Evolutionary conservation across 2,329 filamentous ascomycete species (phyloP).

Genomic region (Trichoderma guizhouense): DNA sequence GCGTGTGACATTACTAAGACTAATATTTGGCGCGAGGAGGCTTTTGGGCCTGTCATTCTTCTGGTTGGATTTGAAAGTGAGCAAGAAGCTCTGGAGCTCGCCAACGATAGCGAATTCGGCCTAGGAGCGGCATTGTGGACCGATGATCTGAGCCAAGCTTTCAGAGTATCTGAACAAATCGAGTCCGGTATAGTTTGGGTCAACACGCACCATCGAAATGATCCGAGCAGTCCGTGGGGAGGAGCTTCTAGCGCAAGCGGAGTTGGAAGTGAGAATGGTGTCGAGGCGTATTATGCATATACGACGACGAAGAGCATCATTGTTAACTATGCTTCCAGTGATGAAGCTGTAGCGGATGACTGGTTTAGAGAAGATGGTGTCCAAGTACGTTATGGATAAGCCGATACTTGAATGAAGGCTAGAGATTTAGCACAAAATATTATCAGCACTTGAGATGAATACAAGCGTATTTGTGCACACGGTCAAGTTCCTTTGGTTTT

Average conservation of each 20-base stretch:
- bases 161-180: constrained; percentile 68
- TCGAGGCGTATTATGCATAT: constrained; percentile 60
- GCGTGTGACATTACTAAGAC: constrained; percentile 61
- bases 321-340: constrained; percentile 61
- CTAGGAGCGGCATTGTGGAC: constrained; percentile 78
- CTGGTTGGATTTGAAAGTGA: constrained; percentile 73
- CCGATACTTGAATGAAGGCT: too few relatives aligned
- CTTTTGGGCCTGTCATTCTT: constrained; percentile 77
- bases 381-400: constrained; percentile 42
- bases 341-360: constrained; percentile 55
- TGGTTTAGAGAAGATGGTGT: constrained; percentile 63
- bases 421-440: background rate
- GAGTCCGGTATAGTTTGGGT: constrained; percentile 61
- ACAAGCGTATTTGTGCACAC: background rate
- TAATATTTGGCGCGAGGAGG: constrained; percentile 75
- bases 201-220: constrained; percentile 67
- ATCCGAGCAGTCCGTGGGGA: constrained; percentile 69
- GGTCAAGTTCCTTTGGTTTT: background rate
- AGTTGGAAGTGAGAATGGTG: constrained; percentile 69
- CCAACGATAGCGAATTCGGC: constrained; percentile 72
- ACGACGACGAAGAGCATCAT: constrained; percentile 63
- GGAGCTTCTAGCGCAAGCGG: constrained; percentile 60
- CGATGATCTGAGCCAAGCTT: constrained; percentile 68
- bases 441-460: background rate
- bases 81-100: constrained; percentile 65